Base-by-base conservation (phyloP, 2,329 filamentous ascomycete species). In the Pestalotiopsis sp. region DNA sequence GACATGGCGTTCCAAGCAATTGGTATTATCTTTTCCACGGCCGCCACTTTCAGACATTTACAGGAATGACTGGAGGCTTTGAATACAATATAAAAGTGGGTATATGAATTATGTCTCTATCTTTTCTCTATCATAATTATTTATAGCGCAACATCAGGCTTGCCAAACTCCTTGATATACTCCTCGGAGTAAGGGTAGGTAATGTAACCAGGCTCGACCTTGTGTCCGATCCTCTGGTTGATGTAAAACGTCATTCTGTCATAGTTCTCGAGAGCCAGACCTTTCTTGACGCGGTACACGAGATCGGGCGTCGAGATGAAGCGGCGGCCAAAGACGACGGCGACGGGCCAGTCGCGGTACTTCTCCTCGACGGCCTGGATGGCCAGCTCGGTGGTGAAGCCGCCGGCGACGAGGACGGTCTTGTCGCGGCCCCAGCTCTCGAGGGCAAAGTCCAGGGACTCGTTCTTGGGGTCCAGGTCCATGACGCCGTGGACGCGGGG, bases 271-370 rank as follows among this genome's bases (percentile, higher is more conserved):
- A 87, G 74, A 27, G 78, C 75, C 12, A 85, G 77, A 0, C 82
- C 81, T 66, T 82, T 74, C 70, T 79, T 66, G 39, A 87, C 65
- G 23, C 84, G 77, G 69, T 79, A 85, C 3, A 81, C 79, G 52
- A 87, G 72, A 72, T 87, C 84, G 2, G 85, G 85, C 6, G 79
- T 87, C 23, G 79, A 78, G 71, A 86, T 84, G 68, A 85, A 87
- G 67, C 80, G 81, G n/a, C 85, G 75, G 11, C 85, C 85, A 73
- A 86, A 86, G 1, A 81, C 83, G 14, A 85, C 77, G 23, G 76
- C 76, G 20, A 85, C 73, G 59, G 84, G 80, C 27, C 78, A 76
- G n/a, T 81, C 79, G 12, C 73, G 76, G 68, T 84, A 80, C 3
- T 79, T 49, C 67, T 85, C 71, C 75, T 86, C 79, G 1, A 79